Evolutionary conservation across 1,284 basidiomycete genomes (phyloP), one percentile per base, ranked within the genome.

Genomic region (Ganoderma leucocontextum): DNA sequence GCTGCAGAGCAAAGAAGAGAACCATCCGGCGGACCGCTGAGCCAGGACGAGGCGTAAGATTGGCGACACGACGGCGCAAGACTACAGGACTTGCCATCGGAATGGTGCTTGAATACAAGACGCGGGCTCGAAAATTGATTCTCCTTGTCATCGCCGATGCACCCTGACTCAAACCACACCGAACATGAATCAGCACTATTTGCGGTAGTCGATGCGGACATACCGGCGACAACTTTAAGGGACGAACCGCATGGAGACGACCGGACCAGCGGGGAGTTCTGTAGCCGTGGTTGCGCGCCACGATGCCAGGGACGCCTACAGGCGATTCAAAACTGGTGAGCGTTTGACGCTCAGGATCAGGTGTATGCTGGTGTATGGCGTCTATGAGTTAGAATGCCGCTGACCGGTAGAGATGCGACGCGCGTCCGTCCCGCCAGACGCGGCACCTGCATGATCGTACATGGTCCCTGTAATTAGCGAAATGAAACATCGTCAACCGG

Each of bases 331-430:
- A 35, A n/a, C 35, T 35, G 33, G 35, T 38, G 9, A 36, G n/a
- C 19, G 35, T 38, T 35, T 36, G 19, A 17, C 55, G 55, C 55
- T 39, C 29, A 41, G 29, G n/a, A 2, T 22, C 59, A 29, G 39
- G 58, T 42, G 8, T 13, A 53, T 29, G 49, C 59, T n/a, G 39
- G 58, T 42, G 8, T 13, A 53, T 29, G 49, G 64, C 64, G 64
- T 29, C 64, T 60, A 60, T 25, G 29, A 52, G 57, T n/a, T 35
- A 22, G 19, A 55, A 39, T 49, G 44, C 47, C 42, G 19, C 35
- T 44, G 38, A 65, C 41, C 42, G 64, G 59, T 53, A 65, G 64
- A 65, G 44, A n/a, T 38, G 47, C 58, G 38, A 41, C 47, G 22
- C 17, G 19, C 8, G 35, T 38, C 36, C 33, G 60, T 52, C 22